Evolutionary conservation across 345 rosid species (phyloP).

Genomic region (Ceriops tagal): DNA sequence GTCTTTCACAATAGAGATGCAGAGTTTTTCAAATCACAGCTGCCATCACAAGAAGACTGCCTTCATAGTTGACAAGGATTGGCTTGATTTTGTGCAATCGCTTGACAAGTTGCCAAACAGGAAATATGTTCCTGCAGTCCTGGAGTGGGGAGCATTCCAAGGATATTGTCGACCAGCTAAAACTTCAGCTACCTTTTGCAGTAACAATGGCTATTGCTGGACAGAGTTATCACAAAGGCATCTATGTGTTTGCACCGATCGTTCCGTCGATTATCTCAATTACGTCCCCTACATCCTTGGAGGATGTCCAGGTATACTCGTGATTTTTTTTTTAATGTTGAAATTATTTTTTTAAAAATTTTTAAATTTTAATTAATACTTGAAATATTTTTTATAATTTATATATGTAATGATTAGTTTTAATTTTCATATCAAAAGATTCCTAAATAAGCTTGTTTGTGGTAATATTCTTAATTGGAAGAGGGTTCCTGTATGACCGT

Average conservation of each 20-base stretch:
- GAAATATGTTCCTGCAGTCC: conserved; percentile 1
- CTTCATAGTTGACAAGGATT: background rate
- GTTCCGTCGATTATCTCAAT: background rate
- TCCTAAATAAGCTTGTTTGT: background rate
- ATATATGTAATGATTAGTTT: no score
- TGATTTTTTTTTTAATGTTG: background rate
- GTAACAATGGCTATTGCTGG: background rate
- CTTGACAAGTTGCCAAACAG: background rate
- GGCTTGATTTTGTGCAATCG: no score
- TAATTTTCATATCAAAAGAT: no score
- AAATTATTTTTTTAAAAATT: background rate
- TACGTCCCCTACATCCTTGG: background rate
- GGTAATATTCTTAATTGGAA: background rate
- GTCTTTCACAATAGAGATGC: background rate
- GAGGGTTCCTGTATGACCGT: background rate
- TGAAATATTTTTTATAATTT: no score
- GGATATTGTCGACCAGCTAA: background rate
- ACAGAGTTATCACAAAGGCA: background rate
- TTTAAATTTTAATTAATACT: no score
- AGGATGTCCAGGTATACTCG: background rate
- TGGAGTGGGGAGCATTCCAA: conserved; percentile 5
- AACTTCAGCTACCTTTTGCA: background rate
- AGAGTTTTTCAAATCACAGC: background rate
- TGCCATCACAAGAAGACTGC: background rate
- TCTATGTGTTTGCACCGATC: conserved; percentile 3